Base-by-base conservation (phyloP, 495 filamentous ascomycete genomes). In the Trichoderma parareesei region DNA sequence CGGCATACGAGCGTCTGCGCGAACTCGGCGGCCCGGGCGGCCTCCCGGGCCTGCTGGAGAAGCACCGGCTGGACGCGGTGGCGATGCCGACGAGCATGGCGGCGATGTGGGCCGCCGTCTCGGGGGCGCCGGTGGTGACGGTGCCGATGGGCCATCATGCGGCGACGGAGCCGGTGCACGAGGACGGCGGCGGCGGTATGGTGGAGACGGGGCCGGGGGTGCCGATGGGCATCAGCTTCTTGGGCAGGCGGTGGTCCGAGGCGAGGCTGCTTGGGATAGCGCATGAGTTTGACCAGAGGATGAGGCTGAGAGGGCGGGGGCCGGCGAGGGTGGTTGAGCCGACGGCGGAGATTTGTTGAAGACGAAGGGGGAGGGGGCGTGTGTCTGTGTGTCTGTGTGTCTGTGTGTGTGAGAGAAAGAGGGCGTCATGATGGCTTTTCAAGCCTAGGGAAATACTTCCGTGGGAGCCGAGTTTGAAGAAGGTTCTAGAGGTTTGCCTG, bases 231-330 rank as follows among this genome's bases (percentile, higher is more conserved):
- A 69, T 88, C 41, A 78, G 78, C 43, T 88, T 88, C 71, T 67
- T 87, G 46, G 86, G 84, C 0, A 61, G 64, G 0, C 76, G 77
- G 41, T 88, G 78, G 75, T 79, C 76, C 60, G 80, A 84, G 72
- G 73, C 72, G 49, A 76, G 70, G 40, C 72, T 86, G 60, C 85
- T 88, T 57, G 82, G 81, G 7, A 79, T 81, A 72, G 85, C 84
- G 16, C 88, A 84, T 73, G 85, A 85, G 14, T 87, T 81, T 72
- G 86, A 88, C 74, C 85, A 88, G 71, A 72, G 78, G 64, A 87
- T 83, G 10, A 74, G 70, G 72, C 73, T 77, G 3, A 66, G 83
- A 59, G 68, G 77, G 57, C 73, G 53, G 4, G 20, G 75, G 59
- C 69, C 81, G 7, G 68, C 73, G 69, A 81, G 81, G 44, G 79